Evolutionary conservation across 345 rosid species (phyloP).

Genomic region (Combretum micranthum): DNA sequence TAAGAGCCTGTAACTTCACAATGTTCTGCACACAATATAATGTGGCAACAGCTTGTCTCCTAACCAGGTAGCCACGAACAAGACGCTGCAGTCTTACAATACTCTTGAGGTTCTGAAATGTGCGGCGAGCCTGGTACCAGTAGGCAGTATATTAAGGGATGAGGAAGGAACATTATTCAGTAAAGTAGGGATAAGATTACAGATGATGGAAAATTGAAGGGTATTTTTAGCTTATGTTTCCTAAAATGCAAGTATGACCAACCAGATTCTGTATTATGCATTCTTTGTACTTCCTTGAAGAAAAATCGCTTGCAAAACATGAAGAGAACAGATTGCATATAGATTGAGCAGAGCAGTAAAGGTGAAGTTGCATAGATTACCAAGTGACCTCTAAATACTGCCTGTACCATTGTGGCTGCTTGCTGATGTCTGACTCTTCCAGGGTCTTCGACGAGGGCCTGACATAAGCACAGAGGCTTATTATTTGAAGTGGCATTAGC

Average conservation of each 20-base stretch:
- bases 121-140: conserved; percentile 49
- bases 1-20: conserved; percentile 61
- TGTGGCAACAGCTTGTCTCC: conserved; percentile 84
- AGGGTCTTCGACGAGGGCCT: too few species aligned
- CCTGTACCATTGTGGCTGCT: too few species aligned
- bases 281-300: neutral
- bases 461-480: too few species aligned
- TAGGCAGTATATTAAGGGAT: too few species aligned
- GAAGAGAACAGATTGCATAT: neutral
- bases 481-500: too few species aligned
- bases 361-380: conserved; percentile 28
- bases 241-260: too few species aligned
- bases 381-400: conserved; percentile 66
- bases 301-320: neutral
- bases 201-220: too few species aligned
- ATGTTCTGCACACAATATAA: conserved; percentile 49
- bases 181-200: too few species aligned
- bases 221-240: too few species aligned
- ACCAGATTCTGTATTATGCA: too few species aligned
- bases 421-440: too few species aligned
- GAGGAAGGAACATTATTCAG: too few species aligned
- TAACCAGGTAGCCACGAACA: conserved; percentile 70
- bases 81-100: conserved; percentile 64
- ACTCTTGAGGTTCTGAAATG: conserved; percentile 46
- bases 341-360: neutral